Base-by-base conservation (phyloP, 805 yeast genomes). In the Kodamaea laetipori region DNA sequence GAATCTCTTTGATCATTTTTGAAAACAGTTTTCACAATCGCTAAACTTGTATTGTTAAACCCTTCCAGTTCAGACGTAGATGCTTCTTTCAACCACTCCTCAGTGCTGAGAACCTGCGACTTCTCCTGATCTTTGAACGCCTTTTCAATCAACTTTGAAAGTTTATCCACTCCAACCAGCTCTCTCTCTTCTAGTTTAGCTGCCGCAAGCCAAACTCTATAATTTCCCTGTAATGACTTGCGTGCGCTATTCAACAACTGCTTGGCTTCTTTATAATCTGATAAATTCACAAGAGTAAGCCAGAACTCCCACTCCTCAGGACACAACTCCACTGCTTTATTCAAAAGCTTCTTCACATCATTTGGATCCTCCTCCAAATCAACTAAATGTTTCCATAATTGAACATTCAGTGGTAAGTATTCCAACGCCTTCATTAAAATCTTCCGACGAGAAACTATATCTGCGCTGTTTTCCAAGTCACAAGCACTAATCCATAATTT, bases 381-480 rank as follows among this genome's bases (percentile, higher is more conserved):
- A 1, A 86, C 75, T 1, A 86, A 73, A 18, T 67, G 64, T 39
- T 76, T 63, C 99, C 99, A 92, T n/a, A 92, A 59, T 2, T 64
- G 59, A 4, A 66, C 77, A 43, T 74, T 74, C 2, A 57, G 55
- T 0, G 96, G 94, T 3, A 84, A 55, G 18, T 66, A 70, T 46
- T 83, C 90, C 10, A 92, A 62, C 0, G 89, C 96, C 52, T 81
- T 84, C 67, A 84, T 81, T 15, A 87, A 61, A 0, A 88, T 73
- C 45, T 80, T 67, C 39, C 75, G 75, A 48, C 81, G 78, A 1
- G 83, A 69, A 2, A 69, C 53, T 0, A 44, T 45, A 30, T 84
- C 90, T 2, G 64, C 64, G 0, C 56, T 39, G 31, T 56, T 55
- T 54, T 92, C 97, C 17, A 87, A 62, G 1, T 80, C 81, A 27